Conservation (phyloP, 1,284 basidiomycete species). For the Ganoderma sinense region DNA sequence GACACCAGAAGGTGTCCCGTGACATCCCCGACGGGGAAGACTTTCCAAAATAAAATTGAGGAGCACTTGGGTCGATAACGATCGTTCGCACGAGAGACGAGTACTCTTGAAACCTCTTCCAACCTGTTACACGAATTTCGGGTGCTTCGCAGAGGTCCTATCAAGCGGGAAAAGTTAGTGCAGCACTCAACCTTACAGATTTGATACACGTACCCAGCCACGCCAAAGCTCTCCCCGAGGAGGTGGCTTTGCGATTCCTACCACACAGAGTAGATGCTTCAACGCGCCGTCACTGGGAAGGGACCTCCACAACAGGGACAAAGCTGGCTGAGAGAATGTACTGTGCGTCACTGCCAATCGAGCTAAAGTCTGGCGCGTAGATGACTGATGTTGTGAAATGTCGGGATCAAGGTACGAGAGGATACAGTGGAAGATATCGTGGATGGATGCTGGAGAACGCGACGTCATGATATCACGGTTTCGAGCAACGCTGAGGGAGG, state of each 20-base stretch:
- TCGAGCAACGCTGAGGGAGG: neutral
- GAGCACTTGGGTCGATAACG: neutral
- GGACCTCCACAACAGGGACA: neutral
- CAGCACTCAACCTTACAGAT: neutral
- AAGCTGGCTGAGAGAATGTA: neutral
- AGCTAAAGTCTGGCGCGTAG: neutral
- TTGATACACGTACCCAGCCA: neutral
- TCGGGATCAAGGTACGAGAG: neutral
- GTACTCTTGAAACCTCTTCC: neutral
- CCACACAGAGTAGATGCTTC: neutral
- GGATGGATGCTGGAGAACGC: neutral
- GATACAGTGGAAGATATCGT: neutral
- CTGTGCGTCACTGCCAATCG: neutral
- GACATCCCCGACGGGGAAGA: too few relatives aligned
- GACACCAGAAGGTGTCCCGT: neutral
- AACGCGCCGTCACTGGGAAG: neutral
- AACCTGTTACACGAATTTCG: neutral
- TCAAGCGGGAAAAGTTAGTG: neutral
- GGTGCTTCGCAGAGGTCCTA: neutral
- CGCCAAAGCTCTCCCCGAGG: too few relatives aligned
- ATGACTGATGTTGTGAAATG: too few relatives aligned
- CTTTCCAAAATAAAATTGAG: neutral
- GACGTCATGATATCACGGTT: neutral
- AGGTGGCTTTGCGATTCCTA: neutral
- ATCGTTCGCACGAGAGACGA: neutral